Percentiles rank a stretch among this genome's conserved stretches.
phyloP scores from a whole-genome alignment of 176 grass and related monocot species.

The Cocos nucifera region DNA sequence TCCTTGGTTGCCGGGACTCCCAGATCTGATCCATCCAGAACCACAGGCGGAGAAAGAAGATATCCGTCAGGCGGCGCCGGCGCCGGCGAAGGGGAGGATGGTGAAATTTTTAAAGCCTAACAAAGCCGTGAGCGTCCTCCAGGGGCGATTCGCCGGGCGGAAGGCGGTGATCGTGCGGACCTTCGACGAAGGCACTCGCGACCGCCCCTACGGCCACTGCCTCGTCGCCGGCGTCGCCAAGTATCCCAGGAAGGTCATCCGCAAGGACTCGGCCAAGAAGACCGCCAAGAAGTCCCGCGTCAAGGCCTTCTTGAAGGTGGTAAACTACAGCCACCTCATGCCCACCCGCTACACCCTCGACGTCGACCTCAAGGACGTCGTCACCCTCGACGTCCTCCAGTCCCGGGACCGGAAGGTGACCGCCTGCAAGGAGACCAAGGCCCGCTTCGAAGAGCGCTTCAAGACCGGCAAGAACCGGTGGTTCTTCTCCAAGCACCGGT shows the following conservation, averaged over 20 bases:
- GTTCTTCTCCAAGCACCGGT: conserved; percentile 8
- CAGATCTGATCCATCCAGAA: no score
- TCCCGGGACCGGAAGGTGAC: conserved; percentile 6
- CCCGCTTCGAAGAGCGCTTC: conserved; percentile 15
- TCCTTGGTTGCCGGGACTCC: no score
- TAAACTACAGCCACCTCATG: conserved; percentile 10
- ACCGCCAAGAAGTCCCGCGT: conserved; percentile 10
- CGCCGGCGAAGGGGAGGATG: not conserved
- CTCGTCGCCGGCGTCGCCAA: conserved; percentile 12
- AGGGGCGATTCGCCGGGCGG: not conserved
- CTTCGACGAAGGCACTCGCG: conserved; percentile 7
- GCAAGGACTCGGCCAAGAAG: conserved; percentile 16
- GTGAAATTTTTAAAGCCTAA: conserved; percentile 13
- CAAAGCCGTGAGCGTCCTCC: not conserved
- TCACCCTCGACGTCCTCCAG: conserved; percentile 5
- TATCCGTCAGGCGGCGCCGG: no score
- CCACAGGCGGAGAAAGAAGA: no score
- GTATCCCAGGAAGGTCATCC: conserved; percentile 14
- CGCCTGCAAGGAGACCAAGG: conserved; percentile 5
- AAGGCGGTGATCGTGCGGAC: conserved; percentile 5
- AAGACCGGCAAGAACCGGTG: conserved; percentile 14
- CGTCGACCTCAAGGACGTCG: conserved; percentile 13
- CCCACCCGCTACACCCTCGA: conserved; percentile 19
- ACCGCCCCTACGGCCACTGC: conserved; percentile 9
- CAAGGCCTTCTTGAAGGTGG: conserved; percentile 15